phyloP scores from a whole-genome alignment of 805 yeast genomes.

The Monosporozyma unispora region DNA sequence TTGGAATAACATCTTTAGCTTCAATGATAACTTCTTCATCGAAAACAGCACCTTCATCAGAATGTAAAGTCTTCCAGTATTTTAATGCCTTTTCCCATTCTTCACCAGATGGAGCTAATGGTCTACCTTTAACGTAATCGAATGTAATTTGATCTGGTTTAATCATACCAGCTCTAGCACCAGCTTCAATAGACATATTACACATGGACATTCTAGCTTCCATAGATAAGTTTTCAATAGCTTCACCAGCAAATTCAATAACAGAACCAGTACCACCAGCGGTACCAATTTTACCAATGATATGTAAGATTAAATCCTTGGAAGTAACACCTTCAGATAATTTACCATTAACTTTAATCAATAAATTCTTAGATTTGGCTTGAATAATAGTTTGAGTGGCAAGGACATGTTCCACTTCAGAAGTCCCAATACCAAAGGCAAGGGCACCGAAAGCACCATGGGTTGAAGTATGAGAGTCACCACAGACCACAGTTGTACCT shows the following conservation, averaged over 20 bases:
- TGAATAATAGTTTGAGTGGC: conserved; percentile 97
- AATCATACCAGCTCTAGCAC: conserved; percentile 99
- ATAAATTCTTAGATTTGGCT: conserved; percentile 92
- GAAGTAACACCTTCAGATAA: conserved; percentile 87
- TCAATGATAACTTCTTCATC: conserved; percentile 76
- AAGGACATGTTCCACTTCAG: conserved; percentile 97
- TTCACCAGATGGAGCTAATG: conserved; percentile 86
- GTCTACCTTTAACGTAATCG: conserved; percentile 85
- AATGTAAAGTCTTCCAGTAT: conserved; percentile 83
- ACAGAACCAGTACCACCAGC: conserved; percentile 99
- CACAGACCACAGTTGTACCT: conserved; percentile 98
- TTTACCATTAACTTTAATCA: conserved; percentile 76
- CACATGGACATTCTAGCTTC: conserved; percentile 99
- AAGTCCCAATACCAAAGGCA: conserved; percentile 98
- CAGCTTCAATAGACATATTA: conserved; percentile 98
- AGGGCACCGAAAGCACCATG: conserved; percentile 98
- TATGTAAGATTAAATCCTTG: conserved; percentile 88
- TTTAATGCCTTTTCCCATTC: conserved; percentile 92
- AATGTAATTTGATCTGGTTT: conserved; percentile 89
- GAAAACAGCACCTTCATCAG: conserved; percentile 86
- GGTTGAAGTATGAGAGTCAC: conserved; percentile 97
- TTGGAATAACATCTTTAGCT: conserved; percentile 84
- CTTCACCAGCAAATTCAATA: conserved; percentile 94
- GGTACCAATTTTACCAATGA: conserved; percentile 94
- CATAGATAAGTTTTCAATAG: conserved; percentile 83